These are phyloP conservation scores for Fusarium sp. DNA, from an alignment of 2,329 filamentous ascomycete genomes.

Conservation along the genomic window DNA sequence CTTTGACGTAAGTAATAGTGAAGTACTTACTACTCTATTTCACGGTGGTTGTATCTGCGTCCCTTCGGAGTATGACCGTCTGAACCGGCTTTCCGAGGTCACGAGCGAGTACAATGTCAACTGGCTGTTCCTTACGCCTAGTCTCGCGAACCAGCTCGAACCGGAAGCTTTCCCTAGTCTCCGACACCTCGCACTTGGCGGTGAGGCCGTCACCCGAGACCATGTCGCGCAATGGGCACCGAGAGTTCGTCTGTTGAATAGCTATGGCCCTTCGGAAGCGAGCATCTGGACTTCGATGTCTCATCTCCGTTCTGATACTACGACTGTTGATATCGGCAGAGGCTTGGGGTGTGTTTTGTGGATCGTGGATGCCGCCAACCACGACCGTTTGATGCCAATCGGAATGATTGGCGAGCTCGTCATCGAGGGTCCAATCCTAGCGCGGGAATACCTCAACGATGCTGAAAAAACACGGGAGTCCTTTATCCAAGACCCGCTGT, in stretches of 20 bases:
- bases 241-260: too few species aligned
- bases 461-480: slow-evolving; percentile 6
- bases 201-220: too few species aligned
- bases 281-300: too few species aligned
- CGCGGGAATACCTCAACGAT: slow-evolving; percentile 3
- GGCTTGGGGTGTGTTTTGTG: slow-evolving; percentile 3
- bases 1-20: too few species aligned
- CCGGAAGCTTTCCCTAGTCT: too few species aligned
- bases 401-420: slow-evolving; percentile 4
- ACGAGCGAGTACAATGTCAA: slow-evolving; percentile 5
- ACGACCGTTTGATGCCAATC: slow-evolving; percentile 7
- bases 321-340: not conserved
- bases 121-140: slow-evolving; percentile 36
- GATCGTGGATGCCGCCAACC: slow-evolving; percentile 6
- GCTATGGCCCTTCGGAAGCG: too few species aligned
- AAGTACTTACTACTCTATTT: slow-evolving; percentile 9
- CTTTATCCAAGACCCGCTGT: slow-evolving; percentile 10
- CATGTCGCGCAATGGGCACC: too few species aligned
- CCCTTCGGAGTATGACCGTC: slow-evolving; percentile 48
- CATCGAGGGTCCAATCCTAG: slow-evolving; percentile 6
- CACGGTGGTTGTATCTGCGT: slow-evolving; percentile 8
- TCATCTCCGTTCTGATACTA: not conserved
- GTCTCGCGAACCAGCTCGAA: not conserved
- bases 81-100: slow-evolving; percentile 49
- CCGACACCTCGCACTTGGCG: too few species aligned